phyloP scores from a whole-genome alignment of 2,329 filamentous ascomycete species.

The Corniculantispora saksenae region DNA sequence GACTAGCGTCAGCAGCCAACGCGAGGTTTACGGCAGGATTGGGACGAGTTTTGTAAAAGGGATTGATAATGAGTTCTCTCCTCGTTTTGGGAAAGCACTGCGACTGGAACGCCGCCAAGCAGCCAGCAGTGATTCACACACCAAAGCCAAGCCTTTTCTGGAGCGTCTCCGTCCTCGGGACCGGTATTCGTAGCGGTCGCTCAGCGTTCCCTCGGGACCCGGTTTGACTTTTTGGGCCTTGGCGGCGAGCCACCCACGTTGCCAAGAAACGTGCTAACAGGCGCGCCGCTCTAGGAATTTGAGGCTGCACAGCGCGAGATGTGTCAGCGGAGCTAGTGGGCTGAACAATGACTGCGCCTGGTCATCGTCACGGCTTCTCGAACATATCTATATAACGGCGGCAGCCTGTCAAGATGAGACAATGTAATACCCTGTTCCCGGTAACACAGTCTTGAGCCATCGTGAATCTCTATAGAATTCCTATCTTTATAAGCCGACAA shows the following conservation, averaged over 20 bases:
- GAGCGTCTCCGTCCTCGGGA: not conserved
- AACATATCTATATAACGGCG: not conserved
- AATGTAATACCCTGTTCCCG: not conserved
- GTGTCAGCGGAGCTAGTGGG: not conserved
- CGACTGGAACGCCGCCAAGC: not conserved
- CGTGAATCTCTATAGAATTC: not conserved
- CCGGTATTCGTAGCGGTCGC: not conserved
- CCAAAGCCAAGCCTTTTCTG: conserved; percentile 5
- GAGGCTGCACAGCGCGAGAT: not conserved
- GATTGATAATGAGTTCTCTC: not conserved
- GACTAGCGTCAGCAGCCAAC: not conserved
- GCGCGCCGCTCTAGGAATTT: not conserved
- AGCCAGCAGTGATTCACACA: not conserved
- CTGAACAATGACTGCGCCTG: not conserved
- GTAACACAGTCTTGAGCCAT: not conserved
- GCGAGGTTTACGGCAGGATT: not conserved
- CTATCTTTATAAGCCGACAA: not conserved
- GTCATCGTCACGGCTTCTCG: not conserved
- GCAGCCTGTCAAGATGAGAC: conserved; percentile 2
- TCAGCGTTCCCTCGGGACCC: not conserved
- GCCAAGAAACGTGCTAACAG: not conserved
- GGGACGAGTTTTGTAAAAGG: not conserved
- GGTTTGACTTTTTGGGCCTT: not conserved
- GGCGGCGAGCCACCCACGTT: not conserved
- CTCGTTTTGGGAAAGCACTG: not conserved